Evolutionary conservation across 257 asterid species (phyloP).

Genomic region (Plantago major): DNA sequence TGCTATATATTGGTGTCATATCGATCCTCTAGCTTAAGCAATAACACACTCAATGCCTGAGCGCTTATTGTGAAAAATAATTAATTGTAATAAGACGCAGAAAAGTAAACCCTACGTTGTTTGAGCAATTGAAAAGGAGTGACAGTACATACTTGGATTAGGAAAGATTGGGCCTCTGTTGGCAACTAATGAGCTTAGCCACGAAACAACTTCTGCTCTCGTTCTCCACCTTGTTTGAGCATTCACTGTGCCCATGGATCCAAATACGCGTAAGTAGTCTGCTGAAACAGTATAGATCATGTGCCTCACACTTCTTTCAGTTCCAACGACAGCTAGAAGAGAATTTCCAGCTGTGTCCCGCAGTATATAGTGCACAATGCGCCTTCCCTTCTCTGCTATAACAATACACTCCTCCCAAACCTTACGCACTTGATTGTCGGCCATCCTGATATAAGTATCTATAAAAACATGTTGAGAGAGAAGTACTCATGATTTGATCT

Average conservation of each 20-base stretch:
- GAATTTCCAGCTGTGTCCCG: constrained; percentile 79
- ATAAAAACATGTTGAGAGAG: background rate
- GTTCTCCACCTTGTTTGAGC: constrained; percentile 94
- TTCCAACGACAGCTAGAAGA: constrained; percentile 83
- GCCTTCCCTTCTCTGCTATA: constrained; percentile 80
- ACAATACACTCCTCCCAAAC: constrained; percentile 81
- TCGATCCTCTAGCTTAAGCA: no score
- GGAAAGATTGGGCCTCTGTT: background rate
- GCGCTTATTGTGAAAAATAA: no score
- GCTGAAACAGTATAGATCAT: constrained; percentile 90
- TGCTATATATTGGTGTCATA: no score
- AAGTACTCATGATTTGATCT: background rate
- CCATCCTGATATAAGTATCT: background rate
- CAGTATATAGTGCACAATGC: constrained; percentile 81
- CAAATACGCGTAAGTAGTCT: constrained; percentile 71
- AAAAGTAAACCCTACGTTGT: no score
- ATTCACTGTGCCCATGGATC: constrained; percentile 55
- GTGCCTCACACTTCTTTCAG: constrained; percentile 91
- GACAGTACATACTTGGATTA: background rate
- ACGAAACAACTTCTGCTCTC: constrained; percentile 85
- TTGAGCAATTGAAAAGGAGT: no score
- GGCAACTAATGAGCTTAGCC: constrained; percentile 61
- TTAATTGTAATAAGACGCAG: no score
- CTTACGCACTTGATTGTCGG: background rate
- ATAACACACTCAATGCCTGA: no score